Base-by-base conservation (phyloP, 768 basidiomycete genomes). In the Hortiboletus flavorubellus region DNA sequence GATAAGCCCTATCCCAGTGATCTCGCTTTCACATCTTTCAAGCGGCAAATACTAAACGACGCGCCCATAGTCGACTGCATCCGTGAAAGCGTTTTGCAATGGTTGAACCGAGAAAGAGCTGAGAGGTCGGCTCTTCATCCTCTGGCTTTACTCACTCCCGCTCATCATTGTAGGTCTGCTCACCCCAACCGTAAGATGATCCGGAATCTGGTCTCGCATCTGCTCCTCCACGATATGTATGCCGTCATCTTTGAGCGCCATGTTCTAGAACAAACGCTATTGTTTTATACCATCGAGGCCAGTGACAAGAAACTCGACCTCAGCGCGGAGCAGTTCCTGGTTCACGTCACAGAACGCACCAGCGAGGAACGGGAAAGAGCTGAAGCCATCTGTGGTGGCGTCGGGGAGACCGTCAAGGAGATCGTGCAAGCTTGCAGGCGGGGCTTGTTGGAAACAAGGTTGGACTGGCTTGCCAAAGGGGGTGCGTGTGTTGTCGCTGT, bases 191-290 rank as follows among this genome's bases (percentile, higher is more conserved):
- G 84, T 6, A 53, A 53, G 0, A 62, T 71, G 41, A 75, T 91
- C 40, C 69, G 69, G 3, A 63, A 67, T 3, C 79, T 92, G n/a
- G 73, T 90, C 46, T 62, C 71, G 0, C 82, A 86, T 53, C 77
- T 91, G 46, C 68, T 77, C 46, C 73, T 72, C 5, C 82, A 90
- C 56, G 74, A 77, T 29, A 77, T 82, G 54, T 92, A 89, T 60
- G 61, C 62, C 3, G 55, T 77, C 21, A 62, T 75, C 26, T 85
- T 91, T 51, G 85, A 90, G 61, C 72, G 77, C 8, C 76, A 71
- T 54, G 82, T 85, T 60, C 59, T 87, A 41, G 68, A 76, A 18
- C 59, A 74, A 18, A 84, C 87, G 0, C 64, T 69, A 18, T 65
- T 72, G 1, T 88, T 80, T 63, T 91, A 88, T 62, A 49, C 69